These are phyloP conservation scores for Pestalotiopsis sp. DNA, from an alignment of 2,329 filamentous ascomycete species.

Conservation along the genomic window DNA sequence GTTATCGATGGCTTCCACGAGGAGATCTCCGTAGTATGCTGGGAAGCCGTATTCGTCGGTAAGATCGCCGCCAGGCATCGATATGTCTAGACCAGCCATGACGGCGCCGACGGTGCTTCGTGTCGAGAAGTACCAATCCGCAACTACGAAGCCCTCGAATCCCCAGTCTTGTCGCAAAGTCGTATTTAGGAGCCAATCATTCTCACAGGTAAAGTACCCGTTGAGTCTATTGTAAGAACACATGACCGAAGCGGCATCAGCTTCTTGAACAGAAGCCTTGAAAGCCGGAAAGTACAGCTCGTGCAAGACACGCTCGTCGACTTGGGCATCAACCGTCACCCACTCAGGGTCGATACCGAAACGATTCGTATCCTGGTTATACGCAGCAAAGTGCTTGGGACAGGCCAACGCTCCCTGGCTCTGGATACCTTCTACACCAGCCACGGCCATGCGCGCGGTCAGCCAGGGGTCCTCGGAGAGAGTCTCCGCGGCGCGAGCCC, in stretches of 20 bases:
- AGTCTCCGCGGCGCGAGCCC: slow-evolving; percentile 2
- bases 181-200: slow-evolving; percentile 3
- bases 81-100: not conserved
- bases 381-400: slow-evolving; percentile 1
- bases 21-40: slow-evolving; percentile 4
- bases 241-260: not conserved
- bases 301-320: slow-evolving; percentile 1
- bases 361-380: not conserved
- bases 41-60: not conserved
- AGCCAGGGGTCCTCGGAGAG: slow-evolving; percentile 3
- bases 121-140: not conserved
- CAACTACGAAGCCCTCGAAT: slow-evolving; percentile 2
- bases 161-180: not conserved
- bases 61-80: slow-evolving; percentile 5
- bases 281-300: slow-evolving; percentile 6
- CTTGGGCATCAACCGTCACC: not conserved
- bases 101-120: slow-evolving; percentile 5
- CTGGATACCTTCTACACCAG: not conserved
- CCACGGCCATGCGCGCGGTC: slow-evolving; percentile 7
- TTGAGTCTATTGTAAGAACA: slow-evolving; percentile 2
- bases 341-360: slow-evolving; percentile 2
- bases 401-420: slow-evolving; percentile 5
- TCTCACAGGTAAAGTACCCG: slow-evolving; percentile 2
- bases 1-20: not conserved
- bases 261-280: not conserved